phyloP scores from a whole-genome alignment of 257 asterid genomes.

The Forsythia suspensa region DNA sequence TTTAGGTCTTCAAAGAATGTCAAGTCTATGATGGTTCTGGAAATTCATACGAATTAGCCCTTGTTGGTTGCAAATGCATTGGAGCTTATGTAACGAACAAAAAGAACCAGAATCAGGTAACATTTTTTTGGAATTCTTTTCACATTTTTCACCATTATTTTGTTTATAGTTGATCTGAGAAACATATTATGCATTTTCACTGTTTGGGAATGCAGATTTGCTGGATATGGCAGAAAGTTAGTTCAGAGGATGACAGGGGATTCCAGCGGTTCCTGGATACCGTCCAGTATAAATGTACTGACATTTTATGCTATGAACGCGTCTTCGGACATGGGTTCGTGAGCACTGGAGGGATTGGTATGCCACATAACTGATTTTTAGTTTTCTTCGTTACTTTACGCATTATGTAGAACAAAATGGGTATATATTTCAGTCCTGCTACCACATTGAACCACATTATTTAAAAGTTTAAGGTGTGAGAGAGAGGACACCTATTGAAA shows the following conservation, averaged over 20 bases:
- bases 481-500: too few species aligned
- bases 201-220: slow-evolving; percentile 62
- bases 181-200: background rate
- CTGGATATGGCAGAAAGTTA: slow-evolving; percentile 91
- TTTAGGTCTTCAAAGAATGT: slow-evolving; percentile 60
- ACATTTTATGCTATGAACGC: slow-evolving; percentile 89
- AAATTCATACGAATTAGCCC: slow-evolving; percentile 51
- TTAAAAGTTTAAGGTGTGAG: background rate
- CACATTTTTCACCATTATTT: background rate
- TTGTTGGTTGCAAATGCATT: slow-evolving; percentile 59
- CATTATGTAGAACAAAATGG: background rate
- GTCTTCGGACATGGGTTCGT: slow-evolving; percentile 94
- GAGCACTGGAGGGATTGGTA: slow-evolving; percentile 98
- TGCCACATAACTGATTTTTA: slow-evolving; percentile 1
- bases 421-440: too few species aligned
- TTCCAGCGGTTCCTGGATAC: slow-evolving; percentile 93
- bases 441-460: too few species aligned
- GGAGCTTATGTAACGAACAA: slow-evolving; percentile 74
- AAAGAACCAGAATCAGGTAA: slow-evolving; percentile 68
- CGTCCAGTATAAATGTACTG: slow-evolving; percentile 83
- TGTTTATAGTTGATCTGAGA: background rate
- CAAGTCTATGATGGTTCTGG: slow-evolving; percentile 40
- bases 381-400: background rate
- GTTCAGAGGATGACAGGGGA: slow-evolving; percentile 70
- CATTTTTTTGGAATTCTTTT: background rate